Evolutionary conservation across 345 rosid genomes (phyloP), one percentile per base, ranked within the genome.

Genomic region (Abelmoschus esculentus): DNA sequence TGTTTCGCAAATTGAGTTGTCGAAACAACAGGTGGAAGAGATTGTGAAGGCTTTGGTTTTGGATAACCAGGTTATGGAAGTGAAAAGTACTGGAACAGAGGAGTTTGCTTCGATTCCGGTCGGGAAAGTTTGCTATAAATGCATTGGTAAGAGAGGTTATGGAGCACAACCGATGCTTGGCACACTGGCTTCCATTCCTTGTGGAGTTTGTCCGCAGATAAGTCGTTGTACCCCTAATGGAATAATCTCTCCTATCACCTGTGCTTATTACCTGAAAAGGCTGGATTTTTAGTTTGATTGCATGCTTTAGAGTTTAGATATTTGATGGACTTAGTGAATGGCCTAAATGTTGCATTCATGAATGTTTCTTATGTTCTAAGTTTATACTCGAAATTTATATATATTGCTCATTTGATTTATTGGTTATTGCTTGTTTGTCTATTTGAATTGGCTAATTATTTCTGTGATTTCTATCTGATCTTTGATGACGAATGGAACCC

Each of bases 261-360:
- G 98, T 75, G 82, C 61, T 49, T 90, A 90, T 74, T 88, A 78
- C 38, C 78, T 68, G 52, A 88, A 87, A 70, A 91, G 96, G 93
- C 77, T 95, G 66, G 93, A 90, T 31, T 95, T 88, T 74, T 89
- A 77, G 75, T 17, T 73, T 11, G 15, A 46, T 49, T 38, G 47
- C 13, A 1, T 55, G 31, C 0, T 17, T 64, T 64, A 26, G 7
- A 47, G 14, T 14, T 49, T 19, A 19, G 55, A 26, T 65, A 26
- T 26, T 46, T 56, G 36, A 10, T 66, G 38, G 32, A 66, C 29
- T 46, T 28, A 26, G 11, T 66, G 69, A 47, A 10, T 22, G 61
- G 3, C 56, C 13, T 13, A 46, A 28, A 46, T 10, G 46, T 7
- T 66, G 13, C 40, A 46, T 65, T 46, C 38, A 14, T 14, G 70